Percentiles rank a stretch among this genome's conserved stretches.
Evolutionary conservation across 2,329 filamentous ascomycete genomes (phyloP).

Genomic region (Albifimbria verrucaria): DNA sequence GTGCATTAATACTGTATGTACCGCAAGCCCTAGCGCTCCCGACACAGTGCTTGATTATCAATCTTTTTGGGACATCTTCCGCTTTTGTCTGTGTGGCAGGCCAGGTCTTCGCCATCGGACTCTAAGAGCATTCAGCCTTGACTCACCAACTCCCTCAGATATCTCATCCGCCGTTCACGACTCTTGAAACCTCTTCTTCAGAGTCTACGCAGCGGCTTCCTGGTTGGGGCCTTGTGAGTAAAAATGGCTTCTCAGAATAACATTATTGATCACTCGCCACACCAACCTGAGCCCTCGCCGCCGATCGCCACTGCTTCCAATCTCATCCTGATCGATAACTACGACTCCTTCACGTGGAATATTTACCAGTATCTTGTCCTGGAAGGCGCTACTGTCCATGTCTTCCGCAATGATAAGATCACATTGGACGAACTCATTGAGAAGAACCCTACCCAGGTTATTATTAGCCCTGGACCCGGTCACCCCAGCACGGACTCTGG

Average conservation of each 20-base stretch:
- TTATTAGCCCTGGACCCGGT: slow-evolving; percentile 91
- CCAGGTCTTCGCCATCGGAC: too few relatives aligned
- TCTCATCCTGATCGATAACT: slow-evolving; percentile 95
- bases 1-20: background rate
- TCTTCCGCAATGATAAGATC: slow-evolving; percentile 90
- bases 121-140: too few relatives aligned
- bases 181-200: too few relatives aligned
- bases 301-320: slow-evolving; percentile 80
- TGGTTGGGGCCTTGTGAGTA: too few relatives aligned
- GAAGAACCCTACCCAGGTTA: slow-evolving; percentile 85
- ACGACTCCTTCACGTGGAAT: slow-evolving; percentile 99
- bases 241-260: slow-evolving; percentile 45
- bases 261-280: slow-evolving; percentile 78
- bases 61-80: background rate
- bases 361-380: slow-evolving; percentile 97
- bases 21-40: background rate
- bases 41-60: background rate
- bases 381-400: slow-evolving; percentile 88
- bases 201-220: too few relatives aligned
- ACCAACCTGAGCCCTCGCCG: slow-evolving; percentile 71
- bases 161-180: too few relatives aligned
- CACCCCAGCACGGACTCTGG: slow-evolving; percentile 91
- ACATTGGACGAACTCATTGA: slow-evolving; percentile 78
- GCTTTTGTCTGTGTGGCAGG: background rate
- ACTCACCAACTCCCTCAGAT: too few relatives aligned